phyloP scores from a whole-genome alignment of 768 basidiomycete species.

The Kwoniella sp. region DNA sequence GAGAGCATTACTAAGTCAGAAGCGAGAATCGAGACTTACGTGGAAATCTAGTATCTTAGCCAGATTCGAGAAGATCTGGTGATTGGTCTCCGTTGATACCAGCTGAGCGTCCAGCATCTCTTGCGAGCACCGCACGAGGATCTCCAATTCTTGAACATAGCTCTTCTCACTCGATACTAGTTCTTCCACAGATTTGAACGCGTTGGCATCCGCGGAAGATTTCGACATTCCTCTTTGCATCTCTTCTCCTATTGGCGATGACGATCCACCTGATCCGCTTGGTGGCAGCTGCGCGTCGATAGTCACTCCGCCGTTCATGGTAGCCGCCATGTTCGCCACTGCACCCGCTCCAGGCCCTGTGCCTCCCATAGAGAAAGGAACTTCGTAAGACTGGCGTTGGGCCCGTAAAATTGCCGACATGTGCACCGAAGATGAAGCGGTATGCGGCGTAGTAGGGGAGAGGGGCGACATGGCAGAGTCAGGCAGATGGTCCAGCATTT shows the following conservation, averaged over 20 bases:
- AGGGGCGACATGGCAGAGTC: conserved; percentile 54
- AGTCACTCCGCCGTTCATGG: conserved; percentile 49
- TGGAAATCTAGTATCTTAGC: conserved; percentile 96
- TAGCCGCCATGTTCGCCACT: conserved; percentile 43
- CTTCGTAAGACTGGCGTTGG: conserved; percentile 41
- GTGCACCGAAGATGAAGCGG: conserved; percentile 20
- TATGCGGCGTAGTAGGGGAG: conserved; percentile 54
- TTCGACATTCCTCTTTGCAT: conserved; percentile 27
- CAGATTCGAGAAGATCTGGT: conserved; percentile 90
- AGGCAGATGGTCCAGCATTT: conserved; percentile 53
- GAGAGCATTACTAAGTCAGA: background rate
- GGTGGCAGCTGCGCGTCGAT: conserved; percentile 21
- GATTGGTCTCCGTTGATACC: conserved; percentile 92
- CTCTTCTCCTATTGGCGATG: conserved; percentile 26
- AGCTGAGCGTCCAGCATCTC: conserved; percentile 78
- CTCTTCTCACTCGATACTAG: conserved; percentile 93
- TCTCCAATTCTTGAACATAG: conserved; percentile 93
- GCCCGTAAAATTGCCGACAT: conserved; percentile 8
- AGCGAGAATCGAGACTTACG: conserved; percentile 33
- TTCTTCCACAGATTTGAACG: conserved; percentile 65
- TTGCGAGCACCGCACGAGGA: conserved; percentile 92
- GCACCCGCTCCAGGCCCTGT: conserved; percentile 39
- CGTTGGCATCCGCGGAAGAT: conserved; percentile 40
- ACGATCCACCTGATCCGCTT: conserved; percentile 9
- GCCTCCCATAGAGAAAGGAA: conserved; percentile 48